Evolutionary conservation across 345 rosid species (phyloP).

Genomic region (Arabidopsis thaliana): TAIR10.1 NC_003074.8:1004501-1005000

Average conservation of each 20-base stretch:
- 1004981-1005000: background rate
- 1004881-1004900: constrained; percentile 24
- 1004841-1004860: background rate
- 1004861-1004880: background rate
- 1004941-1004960: background rate
- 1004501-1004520: constrained; percentile 11
- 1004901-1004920: constrained; percentile 41
- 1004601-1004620: background rate
- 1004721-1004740: background rate
- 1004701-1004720: background rate
- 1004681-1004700: background rate
- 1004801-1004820: background rate
- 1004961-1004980: constrained; percentile 27
- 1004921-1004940: constrained; percentile 38
- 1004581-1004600: background rate
- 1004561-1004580: constrained; percentile 1
- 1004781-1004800: background rate
- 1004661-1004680: background rate
- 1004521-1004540: constrained; percentile 11
- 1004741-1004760: background rate
- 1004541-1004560: constrained; percentile 5
- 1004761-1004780: background rate
- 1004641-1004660: constrained; percentile 4
- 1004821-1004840: background rate
- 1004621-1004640: constrained; percentile 1